Conservation (phyloP, 164 flowering plant species). For the Aristolochia californica region DNA sequence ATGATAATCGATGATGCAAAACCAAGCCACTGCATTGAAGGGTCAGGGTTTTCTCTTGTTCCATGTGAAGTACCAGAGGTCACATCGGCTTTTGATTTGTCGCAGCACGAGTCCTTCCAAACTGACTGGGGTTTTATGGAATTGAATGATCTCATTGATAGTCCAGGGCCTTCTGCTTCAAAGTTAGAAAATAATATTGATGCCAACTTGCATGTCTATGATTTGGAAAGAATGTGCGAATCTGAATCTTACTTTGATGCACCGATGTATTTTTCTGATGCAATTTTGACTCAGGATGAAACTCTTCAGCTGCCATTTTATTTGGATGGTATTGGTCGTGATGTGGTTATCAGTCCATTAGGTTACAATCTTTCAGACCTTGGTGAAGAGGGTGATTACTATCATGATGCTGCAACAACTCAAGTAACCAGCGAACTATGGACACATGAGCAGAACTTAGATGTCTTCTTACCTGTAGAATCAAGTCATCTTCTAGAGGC, state of each 20-base stretch:
- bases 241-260: slow-evolving; percentile 58
- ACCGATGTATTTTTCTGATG: slow-evolving; percentile 30
- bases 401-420: slow-evolving; percentile 8
- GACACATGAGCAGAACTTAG: slow-evolving; percentile 23
- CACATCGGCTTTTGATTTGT: slow-evolving; percentile 22
- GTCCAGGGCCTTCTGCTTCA: slow-evolving; percentile 18
- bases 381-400: too few relatives aligned
- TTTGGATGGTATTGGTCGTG: background rate
- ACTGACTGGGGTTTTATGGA: slow-evolving; percentile 55
- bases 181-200: slow-evolving; percentile 5
- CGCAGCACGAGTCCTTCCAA: slow-evolving; percentile 6
- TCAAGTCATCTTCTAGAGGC: slow-evolving; percentile 13
- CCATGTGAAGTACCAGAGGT: slow-evolving; percentile 31
- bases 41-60: slow-evolving; percentile 17
- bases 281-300: background rate
- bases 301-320: background rate
- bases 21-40: slow-evolving; percentile 10
- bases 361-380: background rate
- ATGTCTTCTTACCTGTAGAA: slow-evolving; percentile 14
- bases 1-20: slow-evolving; percentile 5
- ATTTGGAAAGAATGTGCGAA: slow-evolving; percentile 33
- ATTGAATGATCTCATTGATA: slow-evolving; percentile 58
- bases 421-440: slow-evolving; percentile 23
- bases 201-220: slow-evolving; percentile 10
- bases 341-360: background rate